Evolutionary conservation across 768 basidiomycete genomes (phyloP), one percentile per base, ranked within the genome.

Genomic region (Galerina sulciceps): DNA sequence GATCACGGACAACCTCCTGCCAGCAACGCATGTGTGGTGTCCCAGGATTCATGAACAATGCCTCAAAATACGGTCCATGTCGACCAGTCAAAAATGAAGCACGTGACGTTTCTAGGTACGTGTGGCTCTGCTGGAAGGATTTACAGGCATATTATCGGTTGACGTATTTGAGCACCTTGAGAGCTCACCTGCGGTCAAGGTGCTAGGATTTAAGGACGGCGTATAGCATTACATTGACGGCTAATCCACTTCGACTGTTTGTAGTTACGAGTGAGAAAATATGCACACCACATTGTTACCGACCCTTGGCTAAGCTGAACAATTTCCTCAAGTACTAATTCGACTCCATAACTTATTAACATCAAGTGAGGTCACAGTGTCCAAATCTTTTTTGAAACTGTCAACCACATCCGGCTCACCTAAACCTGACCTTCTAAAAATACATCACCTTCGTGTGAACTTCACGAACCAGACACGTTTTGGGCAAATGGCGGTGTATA

Each of bases 361-460:
- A 15, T 31, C 15, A 48, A 34, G 15, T 48, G 46, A 15, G 36
- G 18, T 43, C 52, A 59, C 52, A 13, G 20, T 59, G 52, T 31
- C 45, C 34, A 45, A 53, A 54, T 53, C 44, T 46, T 15, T 26
- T 40, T 14, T 22, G 2, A 31, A 53, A 15, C 52, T 59, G 58
- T n/a, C 34, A 6, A 47, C 44, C 13, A 40, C 45, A 13, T 54
- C 22, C 10, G 13, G 34, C 20, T 13, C 52, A 49, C 37, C 34
- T 26, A 14, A 44, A 38, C 44, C 1, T 52, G 8, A 53, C 22
- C 9, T 47, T 48, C 35, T 17, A 22, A 59, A 59, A 47, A 53
- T 45, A 54, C 40, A 20, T 48, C 35, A 23, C 17, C 40, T 13
- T 42, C 58, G 58, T 59, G 58, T 31, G 52, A 59, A 53, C 45